Conservation (phyloP, 2,329 filamentous ascomycete genomes). For the Phoma sp. region DNA sequence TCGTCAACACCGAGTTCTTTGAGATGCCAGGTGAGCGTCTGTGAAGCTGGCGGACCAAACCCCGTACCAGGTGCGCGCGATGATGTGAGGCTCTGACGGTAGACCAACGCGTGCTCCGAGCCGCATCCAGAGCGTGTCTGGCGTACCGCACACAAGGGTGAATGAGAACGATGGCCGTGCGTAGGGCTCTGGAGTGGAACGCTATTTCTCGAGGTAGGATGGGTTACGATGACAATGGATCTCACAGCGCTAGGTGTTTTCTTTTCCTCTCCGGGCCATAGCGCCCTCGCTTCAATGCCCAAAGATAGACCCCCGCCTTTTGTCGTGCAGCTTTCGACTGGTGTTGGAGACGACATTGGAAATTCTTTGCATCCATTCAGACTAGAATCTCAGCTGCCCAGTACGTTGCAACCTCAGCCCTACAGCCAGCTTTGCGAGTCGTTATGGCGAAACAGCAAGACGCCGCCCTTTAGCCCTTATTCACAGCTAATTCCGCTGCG, state of each 20-base stretch:
- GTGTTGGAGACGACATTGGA: not conserved
- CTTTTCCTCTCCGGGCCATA: constrained; percentile 12
- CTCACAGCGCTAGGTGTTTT: constrained; percentile 2
- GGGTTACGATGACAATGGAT: not conserved
- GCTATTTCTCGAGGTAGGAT: constrained; percentile 9
- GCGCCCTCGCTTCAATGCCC: constrained; percentile 15
- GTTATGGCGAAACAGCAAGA: not conserved
- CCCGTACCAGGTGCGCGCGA: constrained; percentile 9
- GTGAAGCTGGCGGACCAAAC: constrained; percentile 2
- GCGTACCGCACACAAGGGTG: constrained; percentile 6
- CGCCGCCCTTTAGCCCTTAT: constrained; percentile 16
- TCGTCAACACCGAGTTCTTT: constrained; percentile 2
- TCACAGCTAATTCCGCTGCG: constrained; percentile 17
- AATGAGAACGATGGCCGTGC: constrained; percentile 6
- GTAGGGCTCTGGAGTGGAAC: constrained; percentile 11
- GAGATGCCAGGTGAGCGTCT: constrained; percentile 4
- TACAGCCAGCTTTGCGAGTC: constrained; percentile 1
- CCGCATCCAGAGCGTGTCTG: constrained; percentile 8
- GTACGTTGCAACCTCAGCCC: constrained; percentile 5
- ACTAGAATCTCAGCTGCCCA: constrained; percentile 12
- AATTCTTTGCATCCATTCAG: constrained; percentile 5
- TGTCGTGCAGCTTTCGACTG: constrained; percentile 2
- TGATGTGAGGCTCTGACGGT: constrained; percentile 9
- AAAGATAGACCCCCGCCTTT: constrained; percentile 16
- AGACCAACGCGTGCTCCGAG: not conserved